phyloP scores from a whole-genome alignment of 2,329 filamentous ascomycete genomes.

The Colletotrichum scovillei region DNA sequence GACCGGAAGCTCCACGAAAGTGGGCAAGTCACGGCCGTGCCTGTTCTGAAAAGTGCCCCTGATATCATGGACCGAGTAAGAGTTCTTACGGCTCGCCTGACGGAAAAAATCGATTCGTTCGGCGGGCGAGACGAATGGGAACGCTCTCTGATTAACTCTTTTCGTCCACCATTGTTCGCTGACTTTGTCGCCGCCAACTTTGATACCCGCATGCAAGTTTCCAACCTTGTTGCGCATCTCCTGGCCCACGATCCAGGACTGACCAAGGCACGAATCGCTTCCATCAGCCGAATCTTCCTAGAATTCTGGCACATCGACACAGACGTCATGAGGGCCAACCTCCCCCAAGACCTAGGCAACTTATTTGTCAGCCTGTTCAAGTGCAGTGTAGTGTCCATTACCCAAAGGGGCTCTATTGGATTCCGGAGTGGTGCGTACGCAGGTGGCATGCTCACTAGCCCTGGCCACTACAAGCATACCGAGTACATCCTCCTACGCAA shows the following conservation, averaged over 20 bases:
- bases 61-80: neutral
- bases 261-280: neutral
- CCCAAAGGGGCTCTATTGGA: neutral
- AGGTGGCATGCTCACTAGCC: neutral
- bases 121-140: neutral
- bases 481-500: neutral
- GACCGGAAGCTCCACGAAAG: neutral
- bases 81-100: neutral
- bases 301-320: neutral
- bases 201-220: neutral
- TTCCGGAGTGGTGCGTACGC: neutral
- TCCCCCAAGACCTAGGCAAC: neutral
- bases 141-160: neutral
- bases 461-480: neutral
- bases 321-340: neutral
- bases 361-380: neutral
- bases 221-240: neutral
- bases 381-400: neutral
- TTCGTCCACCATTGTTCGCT: neutral
- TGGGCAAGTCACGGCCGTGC: neutral
- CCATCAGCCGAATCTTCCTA: neutral
- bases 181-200: neutral
- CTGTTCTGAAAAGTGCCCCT: neutral
- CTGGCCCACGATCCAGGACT: neutral
- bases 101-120: neutral